phyloP scores from a whole-genome alignment of 2,329 filamentous ascomycete genomes.

The Fusarium heterosporum region DNA sequence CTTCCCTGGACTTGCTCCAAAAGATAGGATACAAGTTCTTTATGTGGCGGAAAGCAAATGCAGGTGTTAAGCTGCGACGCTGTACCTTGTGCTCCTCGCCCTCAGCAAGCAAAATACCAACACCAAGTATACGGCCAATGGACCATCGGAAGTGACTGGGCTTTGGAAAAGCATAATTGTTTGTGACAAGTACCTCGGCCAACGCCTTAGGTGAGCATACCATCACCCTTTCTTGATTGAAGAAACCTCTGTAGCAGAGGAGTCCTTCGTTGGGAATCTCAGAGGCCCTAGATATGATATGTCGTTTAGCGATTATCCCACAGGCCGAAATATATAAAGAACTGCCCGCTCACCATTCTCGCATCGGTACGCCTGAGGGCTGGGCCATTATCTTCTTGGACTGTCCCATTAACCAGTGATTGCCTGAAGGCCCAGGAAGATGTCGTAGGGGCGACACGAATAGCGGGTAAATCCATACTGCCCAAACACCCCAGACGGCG shows the following conservation, averaged over 20 bases:
- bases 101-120: constrained; percentile 82
- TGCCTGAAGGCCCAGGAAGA: constrained; percentile 59
- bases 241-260: constrained; percentile 72
- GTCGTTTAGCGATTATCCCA: constrained; percentile 34
- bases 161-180: constrained; percentile 77
- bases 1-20: constrained; percentile 80
- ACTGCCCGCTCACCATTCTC: constrained; percentile 59
- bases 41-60: constrained; percentile 87
- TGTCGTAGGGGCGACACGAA: constrained; percentile 62
- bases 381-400: constrained; percentile 54
- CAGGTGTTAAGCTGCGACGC: constrained; percentile 82
- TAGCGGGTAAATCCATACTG: constrained; percentile 61
- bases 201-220: constrained; percentile 72
- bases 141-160: constrained; percentile 64
- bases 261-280: constrained; percentile 75
- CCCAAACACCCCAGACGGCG: constrained; percentile 55
- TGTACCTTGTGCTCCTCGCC: constrained; percentile 90
- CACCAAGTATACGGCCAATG: constrained; percentile 73
- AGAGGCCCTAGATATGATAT: constrained; percentile 62
- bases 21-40: constrained; percentile 88
- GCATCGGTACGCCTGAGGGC: constrained; percentile 58
- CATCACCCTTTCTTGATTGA: constrained; percentile 73
- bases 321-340: background rate
- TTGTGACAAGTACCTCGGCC: constrained; percentile 76
- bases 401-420: constrained; percentile 63